These are phyloP conservation scores for Drechslerella coelobrocha DNA, from an alignment of 2,329 filamentous ascomycete species.

Conservation along the genomic window DNA sequence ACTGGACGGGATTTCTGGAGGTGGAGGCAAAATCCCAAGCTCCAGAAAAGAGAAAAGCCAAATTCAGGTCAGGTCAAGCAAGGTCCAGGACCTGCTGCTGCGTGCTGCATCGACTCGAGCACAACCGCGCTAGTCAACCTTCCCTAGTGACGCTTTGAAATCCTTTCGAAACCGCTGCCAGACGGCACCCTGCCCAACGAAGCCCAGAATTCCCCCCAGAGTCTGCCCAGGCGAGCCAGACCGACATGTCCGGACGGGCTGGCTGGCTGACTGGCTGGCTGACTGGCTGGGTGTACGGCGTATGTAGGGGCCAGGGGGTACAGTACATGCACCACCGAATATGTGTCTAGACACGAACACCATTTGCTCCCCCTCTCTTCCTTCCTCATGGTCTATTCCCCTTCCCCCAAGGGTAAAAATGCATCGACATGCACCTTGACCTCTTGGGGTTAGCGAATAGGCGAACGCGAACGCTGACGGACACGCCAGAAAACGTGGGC, in stretches of 20 bases:
- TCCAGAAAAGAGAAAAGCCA: neutral
- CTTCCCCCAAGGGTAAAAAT: neutral
- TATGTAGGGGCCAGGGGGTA: conserved; percentile 19
- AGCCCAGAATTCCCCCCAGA: conserved; percentile 31
- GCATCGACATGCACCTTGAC: neutral
- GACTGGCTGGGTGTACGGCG: too few relatives aligned
- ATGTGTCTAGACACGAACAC: neutral
- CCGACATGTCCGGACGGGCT: neutral
- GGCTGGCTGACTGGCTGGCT: too few relatives aligned
- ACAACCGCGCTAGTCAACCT: neutral
- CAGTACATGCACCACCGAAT: neutral
- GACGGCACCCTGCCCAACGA: conserved; percentile 43
- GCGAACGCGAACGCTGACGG: conserved; percentile 8
- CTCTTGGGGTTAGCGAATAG: conserved; percentile 14
- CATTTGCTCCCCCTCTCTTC: neutral
- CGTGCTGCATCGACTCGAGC: neutral
- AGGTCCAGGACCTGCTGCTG: too few relatives aligned
- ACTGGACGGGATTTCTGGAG: neutral
- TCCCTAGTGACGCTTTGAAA: conserved; percentile 35
- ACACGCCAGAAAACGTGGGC: conserved; percentile 30
- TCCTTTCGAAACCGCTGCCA: conserved; percentile 50
- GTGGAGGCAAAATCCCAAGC: neutral
- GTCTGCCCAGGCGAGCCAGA: conserved; percentile 13
- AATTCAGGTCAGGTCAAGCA: too few relatives aligned
- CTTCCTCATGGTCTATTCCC: too few relatives aligned